These are phyloP conservation scores for Tolypocladium cylindrosporum DNA, from an alignment of 2,329 filamentous ascomycete species.

Conservation along the genomic window DNA sequence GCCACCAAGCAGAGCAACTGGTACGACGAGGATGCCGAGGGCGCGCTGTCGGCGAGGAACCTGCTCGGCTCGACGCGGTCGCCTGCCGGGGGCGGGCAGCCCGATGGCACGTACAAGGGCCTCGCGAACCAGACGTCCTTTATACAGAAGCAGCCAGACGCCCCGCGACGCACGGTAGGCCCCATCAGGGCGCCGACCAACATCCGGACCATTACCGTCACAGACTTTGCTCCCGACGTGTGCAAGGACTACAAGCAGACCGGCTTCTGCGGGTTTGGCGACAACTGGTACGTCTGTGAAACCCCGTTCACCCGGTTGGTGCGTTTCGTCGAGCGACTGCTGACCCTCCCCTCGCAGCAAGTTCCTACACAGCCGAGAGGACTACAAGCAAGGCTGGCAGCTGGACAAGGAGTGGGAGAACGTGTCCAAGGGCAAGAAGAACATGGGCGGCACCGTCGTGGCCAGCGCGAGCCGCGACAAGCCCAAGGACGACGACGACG, in stretches of 20 bases:
- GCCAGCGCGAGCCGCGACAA: slow-evolving; percentile 44
- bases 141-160: slow-evolving; percentile 73
- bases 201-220: slow-evolving; percentile 80
- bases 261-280: slow-evolving; percentile 31
- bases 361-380: slow-evolving; percentile 65
- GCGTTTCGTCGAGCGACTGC: not conserved
- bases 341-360: slow-evolving; percentile 32
- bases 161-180: slow-evolving; percentile 60
- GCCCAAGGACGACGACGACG: slow-evolving; percentile 29
- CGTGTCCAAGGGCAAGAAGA: slow-evolving; percentile 61
- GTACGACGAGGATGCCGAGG: slow-evolving; percentile 65
- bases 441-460: slow-evolving; percentile 49
- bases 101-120: slow-evolving; percentile 68
- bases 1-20: slow-evolving; percentile 85
- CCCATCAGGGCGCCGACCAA: slow-evolving; percentile 85
- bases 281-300: slow-evolving; percentile 27
- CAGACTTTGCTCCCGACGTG: slow-evolving; percentile 83
- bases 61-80: slow-evolving; percentile 47
- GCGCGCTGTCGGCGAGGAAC: slow-evolving; percentile 36
- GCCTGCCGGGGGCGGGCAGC: slow-evolving; percentile 19
- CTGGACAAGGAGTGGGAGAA: slow-evolving; percentile 91
- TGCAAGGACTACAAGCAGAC: slow-evolving; percentile 92
- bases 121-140: slow-evolving; percentile 62
- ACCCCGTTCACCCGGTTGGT: slow-evolving; percentile 26
- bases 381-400: slow-evolving; percentile 90